Evolutionary conservation across 306 rosid species (phyloP), one percentile per base, ranked within the genome.

Genomic region (Prunus mongolica): DNA sequence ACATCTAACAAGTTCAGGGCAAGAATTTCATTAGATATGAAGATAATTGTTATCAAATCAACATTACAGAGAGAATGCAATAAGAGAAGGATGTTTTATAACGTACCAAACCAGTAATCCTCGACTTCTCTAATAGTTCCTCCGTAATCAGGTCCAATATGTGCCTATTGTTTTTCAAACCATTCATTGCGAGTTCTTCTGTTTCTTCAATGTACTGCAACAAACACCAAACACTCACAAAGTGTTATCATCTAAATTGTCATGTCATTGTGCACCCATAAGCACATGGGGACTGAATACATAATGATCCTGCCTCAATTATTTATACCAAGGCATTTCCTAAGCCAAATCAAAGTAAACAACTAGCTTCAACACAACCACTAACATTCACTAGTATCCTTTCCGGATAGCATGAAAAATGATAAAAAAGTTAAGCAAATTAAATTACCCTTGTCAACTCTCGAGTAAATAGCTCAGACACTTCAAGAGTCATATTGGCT

Each of bases 201-300:
- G 99, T 88, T 76, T 89, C 97, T 79, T 95, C 97, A 41, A 95
- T 90, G 86, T 90, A 95, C 99, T 95, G 97, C 85, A 82, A 55
- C 51, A n/a, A 71, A 58, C 73, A 82, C 28, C 76, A 64, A 72
- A 72, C 61, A 76, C 30, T 19, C 74, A 69, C 60, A 75, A 71
- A 70, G 19, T 38, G 65, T 45, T 14, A 25, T 27, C 24, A 68
- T 46, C 72, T 68, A 57, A 68, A 2, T 66, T 65, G 28, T 46
- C 34, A 16, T 69, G 25, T 49, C 73, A 25, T 11, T 46, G 13
- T 47, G 41, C 56, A 45, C 72, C 60, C 14, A 47, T 49, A 49
- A n/a, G 15, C 15, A 34, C 49, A 16, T 56, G 62, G 13, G 20
- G 10, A 56, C 18, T 71, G 28, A 71, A 71, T 18, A 51, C 49